These are phyloP conservation scores for Plasmodium berghei DNA, from an alignment of 169 alveolate genomes.

Conservation along the genomic window DNA sequence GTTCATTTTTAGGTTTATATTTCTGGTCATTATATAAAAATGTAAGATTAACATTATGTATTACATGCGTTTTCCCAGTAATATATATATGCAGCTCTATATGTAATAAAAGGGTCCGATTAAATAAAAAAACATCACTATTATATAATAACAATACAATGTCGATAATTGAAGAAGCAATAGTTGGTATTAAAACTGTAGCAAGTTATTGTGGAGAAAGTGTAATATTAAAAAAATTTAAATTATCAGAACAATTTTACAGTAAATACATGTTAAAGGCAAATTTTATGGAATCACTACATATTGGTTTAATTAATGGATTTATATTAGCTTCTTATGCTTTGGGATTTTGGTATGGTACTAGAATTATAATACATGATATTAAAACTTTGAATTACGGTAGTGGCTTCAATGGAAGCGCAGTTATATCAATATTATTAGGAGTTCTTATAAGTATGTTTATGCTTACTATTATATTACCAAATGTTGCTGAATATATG, in stretches of 20 bases:
- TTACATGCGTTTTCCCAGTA: conserved; percentile 63
- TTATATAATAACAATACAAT: conserved; percentile 72
- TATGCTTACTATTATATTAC: conserved; percentile 74
- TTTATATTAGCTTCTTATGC: conserved; percentile 74
- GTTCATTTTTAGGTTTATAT: conserved; percentile 69
- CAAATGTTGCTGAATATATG: conserved; percentile 66
- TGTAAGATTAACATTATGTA: conserved; percentile 67
- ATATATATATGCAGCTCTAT: conserved; percentile 45
- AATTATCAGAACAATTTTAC: conserved; percentile 49
- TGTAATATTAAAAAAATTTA: conserved; percentile 51
- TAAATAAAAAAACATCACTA: conserved; percentile 37
- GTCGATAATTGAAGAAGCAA: conserved; percentile 79
- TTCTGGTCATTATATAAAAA: conserved; percentile 54
- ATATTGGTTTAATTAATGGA: conserved; percentile 63
- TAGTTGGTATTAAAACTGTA: conserved; percentile 77
- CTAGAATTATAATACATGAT: conserved; percentile 55
- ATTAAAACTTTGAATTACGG: not conserved
- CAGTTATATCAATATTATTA: conserved; percentile 77
- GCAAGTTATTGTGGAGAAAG: conserved; percentile 78
- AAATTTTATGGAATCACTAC: conserved; percentile 63
- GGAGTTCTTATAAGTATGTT: conserved; percentile 80
- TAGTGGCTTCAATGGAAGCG: conserved; percentile 55
- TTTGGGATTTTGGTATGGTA: conserved; percentile 80
- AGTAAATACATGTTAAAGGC: conserved; percentile 64
- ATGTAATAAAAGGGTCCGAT: conserved; percentile 50